Base-by-base conservation (phyloP, 1,284 basidiomycete genomes). In the Vanrija pseudolonga region DNA sequence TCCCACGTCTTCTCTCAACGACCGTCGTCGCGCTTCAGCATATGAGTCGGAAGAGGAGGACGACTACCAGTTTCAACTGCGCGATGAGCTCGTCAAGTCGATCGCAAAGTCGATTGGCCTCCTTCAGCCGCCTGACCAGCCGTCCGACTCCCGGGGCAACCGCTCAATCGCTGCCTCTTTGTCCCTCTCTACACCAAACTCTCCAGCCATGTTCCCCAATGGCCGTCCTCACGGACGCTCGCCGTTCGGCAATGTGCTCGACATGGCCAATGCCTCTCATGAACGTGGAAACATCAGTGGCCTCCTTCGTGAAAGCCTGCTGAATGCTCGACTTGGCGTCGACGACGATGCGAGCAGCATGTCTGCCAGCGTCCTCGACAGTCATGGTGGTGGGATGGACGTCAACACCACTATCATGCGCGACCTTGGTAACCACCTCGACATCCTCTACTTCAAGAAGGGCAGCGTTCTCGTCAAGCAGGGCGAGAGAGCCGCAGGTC, bases 41-140 rank as follows among this genome's bases (percentile, higher is more conserved):
- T 48, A 42, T 24, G 57, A 56, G 15, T 43, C 43, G 41, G 63
- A 63, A 6, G 63, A 68, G 4, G 62, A 57, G 8, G 63, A 61
- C 24, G 66, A 72, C 3, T 83, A 84, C 20, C 85, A 88, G 41
- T 94, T 96, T 67, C 90, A 97, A 67, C 82, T 98, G 37, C 85
- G 90, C 42, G 90, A 92, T 61, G 91, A 90, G 60, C 92, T 99
- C 32, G 93, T 98, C 88, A 87, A 88, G 5, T 96, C 91, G 75
- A 96, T 99, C 56, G 93, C 94, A 1, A 95, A 94, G 72, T 96
- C 92, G 5, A 98, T 99, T 53, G 95, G 95, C 3, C 81, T 99
- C 12, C 80, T 90, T n/a, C 94, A 96, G 62, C 87, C 90, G 7
- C 83, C 56, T 86, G 8, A 78, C 23, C 44, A 38, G 23, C 47